These are phyloP conservation scores for Floccularia luteovirens DNA, from an alignment of 768 basidiomycete genomes.

Conservation along the genomic window DNA sequence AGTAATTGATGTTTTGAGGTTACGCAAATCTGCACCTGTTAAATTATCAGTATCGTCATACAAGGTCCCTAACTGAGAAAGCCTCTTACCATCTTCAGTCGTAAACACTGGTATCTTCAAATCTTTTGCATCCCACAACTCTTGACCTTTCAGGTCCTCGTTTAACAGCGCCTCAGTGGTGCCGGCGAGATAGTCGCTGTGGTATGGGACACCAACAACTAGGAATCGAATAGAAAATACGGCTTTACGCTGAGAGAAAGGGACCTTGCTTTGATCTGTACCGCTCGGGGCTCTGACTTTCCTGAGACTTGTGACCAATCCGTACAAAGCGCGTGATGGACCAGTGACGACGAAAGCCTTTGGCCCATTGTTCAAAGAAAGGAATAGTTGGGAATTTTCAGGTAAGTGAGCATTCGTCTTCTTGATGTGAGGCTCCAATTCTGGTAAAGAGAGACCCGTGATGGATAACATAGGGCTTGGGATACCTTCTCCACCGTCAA, in stretches of 20 bases:
- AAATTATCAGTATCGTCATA: conserved; percentile 10
- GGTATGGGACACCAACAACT: conserved; percentile 94
- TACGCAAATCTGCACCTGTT: conserved; percentile 80
- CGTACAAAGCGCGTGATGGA: conserved; percentile 85
- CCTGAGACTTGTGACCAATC: conserved; percentile 84
- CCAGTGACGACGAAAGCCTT: conserved; percentile 91
- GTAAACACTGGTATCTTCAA: conserved; percentile 83
- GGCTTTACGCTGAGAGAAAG: conserved; percentile 91
- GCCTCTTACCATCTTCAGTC: conserved; percentile 79
- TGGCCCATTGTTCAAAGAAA: conserved; percentile 93
- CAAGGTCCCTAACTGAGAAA: conserved; percentile 4
- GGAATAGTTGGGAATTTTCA: conserved; percentile 64
- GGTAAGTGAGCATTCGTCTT: conserved; percentile 87
- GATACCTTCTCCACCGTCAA: conserved; percentile 89
- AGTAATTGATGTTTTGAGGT: conserved; percentile 63
- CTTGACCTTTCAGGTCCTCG: conserved; percentile 72
- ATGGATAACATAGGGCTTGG: conserved; percentile 94
- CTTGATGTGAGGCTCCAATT: conserved; percentile 73
- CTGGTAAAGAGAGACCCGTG: conserved; percentile 69
- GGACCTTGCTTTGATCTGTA: conserved; percentile 88
- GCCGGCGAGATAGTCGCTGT: conserved; percentile 76
- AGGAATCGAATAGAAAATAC: conserved; percentile 91
- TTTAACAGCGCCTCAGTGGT: conserved; percentile 69
- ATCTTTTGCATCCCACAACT: conserved; percentile 65
- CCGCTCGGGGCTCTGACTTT: conserved; percentile 85